Conservation (phyloP, 352 stramenopile species). For the Poterioochromonas sp. region DNA sequence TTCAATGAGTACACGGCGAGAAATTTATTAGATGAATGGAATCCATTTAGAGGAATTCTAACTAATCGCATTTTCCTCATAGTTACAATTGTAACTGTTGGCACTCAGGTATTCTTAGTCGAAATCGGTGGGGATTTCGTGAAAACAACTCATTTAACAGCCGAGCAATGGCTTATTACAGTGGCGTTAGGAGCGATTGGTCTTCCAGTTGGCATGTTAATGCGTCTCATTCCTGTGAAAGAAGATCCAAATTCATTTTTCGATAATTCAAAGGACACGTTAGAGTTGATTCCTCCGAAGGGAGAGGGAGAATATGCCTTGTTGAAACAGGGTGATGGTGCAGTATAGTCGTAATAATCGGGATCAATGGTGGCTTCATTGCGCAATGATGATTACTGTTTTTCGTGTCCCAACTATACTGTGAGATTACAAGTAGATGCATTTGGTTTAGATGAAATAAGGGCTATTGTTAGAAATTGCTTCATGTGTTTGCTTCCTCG, state of each 20-base stretch:
- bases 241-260: slow-evolving; percentile 49
- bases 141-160: slow-evolving; percentile 50
- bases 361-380: too few species aligned
- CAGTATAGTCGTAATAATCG: too few species aligned
- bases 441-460: too few species aligned
- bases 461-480: too few species aligned
- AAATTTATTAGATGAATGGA: slow-evolving; percentile 82
- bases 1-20: slow-evolving; percentile 79
- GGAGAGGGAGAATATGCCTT: too few species aligned
- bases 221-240: slow-evolving; percentile 57
- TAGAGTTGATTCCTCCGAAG: too few species aligned
- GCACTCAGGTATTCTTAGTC: slow-evolving; percentile 74
- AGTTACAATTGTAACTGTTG: slow-evolving; percentile 73
- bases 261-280: slow-evolving; percentile 12
- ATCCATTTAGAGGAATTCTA: slow-evolving; percentile 80
- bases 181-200: slow-evolving; percentile 54
- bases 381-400: too few species aligned
- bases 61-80: slow-evolving; percentile 79
- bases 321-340: too few species aligned
- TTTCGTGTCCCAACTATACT: too few species aligned
- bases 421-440: too few species aligned
- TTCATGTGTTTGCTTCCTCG: too few species aligned
- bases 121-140: slow-evolving; percentile 75
- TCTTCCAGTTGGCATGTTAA: slow-evolving; percentile 55
- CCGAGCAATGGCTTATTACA: slow-evolving; percentile 54